These are phyloP conservation scores for Diutina catenulata DNA, from an alignment of 1,139 yeast genomes.

Conservation along the genomic window DNA sequence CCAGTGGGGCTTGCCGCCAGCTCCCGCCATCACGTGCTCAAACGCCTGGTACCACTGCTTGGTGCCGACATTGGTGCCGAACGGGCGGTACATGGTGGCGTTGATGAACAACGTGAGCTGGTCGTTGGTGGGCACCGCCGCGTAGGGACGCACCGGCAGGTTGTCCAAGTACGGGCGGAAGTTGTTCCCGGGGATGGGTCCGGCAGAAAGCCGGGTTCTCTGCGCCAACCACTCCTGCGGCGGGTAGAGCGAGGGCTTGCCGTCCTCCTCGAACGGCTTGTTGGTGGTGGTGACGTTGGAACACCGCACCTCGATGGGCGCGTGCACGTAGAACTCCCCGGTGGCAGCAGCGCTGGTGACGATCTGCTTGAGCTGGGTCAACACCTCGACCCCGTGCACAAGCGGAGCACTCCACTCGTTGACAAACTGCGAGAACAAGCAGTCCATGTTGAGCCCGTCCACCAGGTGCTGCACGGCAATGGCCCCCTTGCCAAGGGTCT, in stretches of 20 bases:
- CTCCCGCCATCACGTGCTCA: conserved; percentile 63
- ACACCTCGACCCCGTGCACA: conserved; percentile 59
- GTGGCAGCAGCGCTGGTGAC: conserved; percentile 49
- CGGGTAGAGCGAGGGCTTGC: conserved; percentile 34
- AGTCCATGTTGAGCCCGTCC: conserved; percentile 90
- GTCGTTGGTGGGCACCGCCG: conserved; percentile 46
- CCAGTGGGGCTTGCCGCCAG: conserved; percentile 97
- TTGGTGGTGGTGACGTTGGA: conserved; percentile 63
- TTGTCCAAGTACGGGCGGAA: conserved; percentile 72
- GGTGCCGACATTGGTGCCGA: conserved; percentile 60
- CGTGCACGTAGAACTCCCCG: conserved; percentile 73
- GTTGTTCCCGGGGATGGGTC: conserved; percentile 78
- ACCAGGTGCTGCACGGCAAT: conserved; percentile 70
- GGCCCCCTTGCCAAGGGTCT: conserved; percentile 55
- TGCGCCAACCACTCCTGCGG: conserved; percentile 28
- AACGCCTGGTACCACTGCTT: conserved; percentile 76
- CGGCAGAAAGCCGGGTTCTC: conserved; percentile 31
- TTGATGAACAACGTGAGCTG: conserved; percentile 80
- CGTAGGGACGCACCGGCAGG: conserved; percentile 37
- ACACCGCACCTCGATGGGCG: conserved; percentile 91
- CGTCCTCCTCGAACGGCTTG: conserved; percentile 27
- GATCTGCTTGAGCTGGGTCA: conserved; percentile 48
- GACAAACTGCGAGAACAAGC: conserved; percentile 87
- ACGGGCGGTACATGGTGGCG: conserved; percentile 95
- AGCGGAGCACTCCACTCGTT: conserved; percentile 95